Percentiles rank a stretch among this genome's conserved stretches.
Evolutionary conservation across 257 asterid species (phyloP).

Genomic region (Perilla frutescens): DNA sequence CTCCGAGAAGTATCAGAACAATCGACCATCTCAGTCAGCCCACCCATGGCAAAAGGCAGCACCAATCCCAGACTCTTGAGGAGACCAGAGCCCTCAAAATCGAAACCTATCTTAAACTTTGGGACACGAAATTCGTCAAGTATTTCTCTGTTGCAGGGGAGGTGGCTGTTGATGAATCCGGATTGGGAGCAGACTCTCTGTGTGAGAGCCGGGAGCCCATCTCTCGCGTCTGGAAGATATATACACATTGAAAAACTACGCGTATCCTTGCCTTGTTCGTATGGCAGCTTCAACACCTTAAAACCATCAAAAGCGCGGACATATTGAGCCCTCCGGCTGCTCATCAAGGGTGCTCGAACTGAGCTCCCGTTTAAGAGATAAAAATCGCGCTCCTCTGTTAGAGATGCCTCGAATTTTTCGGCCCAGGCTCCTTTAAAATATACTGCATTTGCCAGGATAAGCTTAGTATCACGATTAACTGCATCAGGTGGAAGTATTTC

Average conservation of each 20-base stretch:
- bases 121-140: constrained; percentile 45
- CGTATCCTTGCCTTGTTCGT: constrained; percentile 47
- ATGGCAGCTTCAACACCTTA: constrained; percentile 46
- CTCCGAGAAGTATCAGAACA: constrained; percentile 10
- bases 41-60: constrained; percentile 39
- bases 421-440: constrained; percentile 60
- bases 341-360: constrained; percentile 51
- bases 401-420: constrained; percentile 48
- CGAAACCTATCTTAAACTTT: constrained; percentile 46
- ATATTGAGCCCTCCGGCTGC: constrained; percentile 47
- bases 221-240: constrained; percentile 39
- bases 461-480: constrained; percentile 48
- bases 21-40: constrained; percentile 51
- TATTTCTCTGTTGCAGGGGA: constrained; percentile 34
- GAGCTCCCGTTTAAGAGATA: constrained; percentile 44
- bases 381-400: constrained; percentile 44
- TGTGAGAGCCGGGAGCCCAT: constrained; percentile 38
- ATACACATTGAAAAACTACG: constrained; percentile 37
- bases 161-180: constrained; percentile 44
- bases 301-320: constrained; percentile 43
- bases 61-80: constrained; percentile 40
- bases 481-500: constrained; percentile 50
- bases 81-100: constrained; percentile 44
- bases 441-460: constrained; percentile 51
- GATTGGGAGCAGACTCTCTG: constrained; percentile 41